phyloP scores from a whole-genome alignment of 1,139 yeast species.

The Suhomyces yuchorum region DNA sequence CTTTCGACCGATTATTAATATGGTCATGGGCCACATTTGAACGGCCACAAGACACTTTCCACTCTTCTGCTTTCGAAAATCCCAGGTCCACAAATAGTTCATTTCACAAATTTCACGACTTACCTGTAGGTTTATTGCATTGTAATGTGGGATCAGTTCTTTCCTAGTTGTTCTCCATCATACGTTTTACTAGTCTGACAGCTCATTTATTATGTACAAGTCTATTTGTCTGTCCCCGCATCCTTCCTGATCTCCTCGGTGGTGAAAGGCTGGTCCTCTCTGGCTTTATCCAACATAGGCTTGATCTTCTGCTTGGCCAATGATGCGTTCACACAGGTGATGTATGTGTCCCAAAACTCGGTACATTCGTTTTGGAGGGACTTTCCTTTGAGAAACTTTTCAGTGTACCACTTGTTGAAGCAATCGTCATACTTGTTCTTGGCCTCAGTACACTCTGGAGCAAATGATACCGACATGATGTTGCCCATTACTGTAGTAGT shows the following conservation, averaged over 20 bases:
- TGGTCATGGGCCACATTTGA: too few relatives aligned
- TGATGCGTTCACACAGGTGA: slow-evolving; percentile 78
- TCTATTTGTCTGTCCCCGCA: slow-evolving; percentile 15
- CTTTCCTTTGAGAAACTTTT: slow-evolving; percentile 73
- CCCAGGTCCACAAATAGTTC: too few relatives aligned
- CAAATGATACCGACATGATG: slow-evolving; percentile 89
- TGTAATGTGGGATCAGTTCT: too few relatives aligned
- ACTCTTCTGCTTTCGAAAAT: too few relatives aligned
- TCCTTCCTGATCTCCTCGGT: slow-evolving; percentile 36
- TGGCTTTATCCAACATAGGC: slow-evolving; percentile 88
- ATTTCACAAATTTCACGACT: too few relatives aligned
- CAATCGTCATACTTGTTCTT: slow-evolving; percentile 88
- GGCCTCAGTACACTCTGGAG: slow-evolving; percentile 91
- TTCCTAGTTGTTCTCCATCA: too few relatives aligned
- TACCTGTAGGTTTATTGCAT: too few relatives aligned
- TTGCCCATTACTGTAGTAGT: slow-evolving; percentile 57
- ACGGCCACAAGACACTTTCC: too few relatives aligned
- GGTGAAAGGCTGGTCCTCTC: slow-evolving; percentile 83
- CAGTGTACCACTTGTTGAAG: slow-evolving; percentile 95
- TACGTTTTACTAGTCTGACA: neutral
- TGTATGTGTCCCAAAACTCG: slow-evolving; percentile 84
- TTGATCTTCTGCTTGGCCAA: slow-evolving; percentile 70
- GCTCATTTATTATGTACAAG: slow-evolving; percentile 1
- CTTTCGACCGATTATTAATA: too few relatives aligned
- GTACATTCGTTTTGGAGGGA: slow-evolving; percentile 84